Evolutionary conservation across 306 rosid genomes (phyloP).

Genomic region (Chamaecrista fasciculata): DNA sequence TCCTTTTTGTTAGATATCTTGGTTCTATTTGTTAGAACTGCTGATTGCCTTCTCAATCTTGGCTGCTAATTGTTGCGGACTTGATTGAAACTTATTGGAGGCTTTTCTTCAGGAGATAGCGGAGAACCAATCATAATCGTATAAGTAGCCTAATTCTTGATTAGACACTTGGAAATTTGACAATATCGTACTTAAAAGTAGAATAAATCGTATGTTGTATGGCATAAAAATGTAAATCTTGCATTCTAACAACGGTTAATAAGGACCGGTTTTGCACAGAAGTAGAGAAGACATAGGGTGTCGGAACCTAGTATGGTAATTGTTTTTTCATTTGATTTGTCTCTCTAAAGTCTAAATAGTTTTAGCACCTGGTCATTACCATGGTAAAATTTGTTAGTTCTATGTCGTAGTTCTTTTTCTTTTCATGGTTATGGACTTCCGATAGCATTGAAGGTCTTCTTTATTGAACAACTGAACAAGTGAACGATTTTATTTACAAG

Average conservation of each 20-base stretch:
- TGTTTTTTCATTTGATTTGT: conserved; percentile 24
- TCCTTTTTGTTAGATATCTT: too few relatives aligned
- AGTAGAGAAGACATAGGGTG: background rate
- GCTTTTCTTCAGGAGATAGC: conserved; percentile 41
- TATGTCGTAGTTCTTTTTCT: conserved; percentile 4
- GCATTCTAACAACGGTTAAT: conserved; percentile 2
- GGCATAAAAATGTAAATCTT: conserved; percentile 17
- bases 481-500: too few relatives aligned
- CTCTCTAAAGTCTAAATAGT: background rate
- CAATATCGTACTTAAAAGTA: background rate
- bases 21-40: background rate
- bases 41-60: conserved; percentile 8
- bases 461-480: too few relatives aligned
- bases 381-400: background rate
- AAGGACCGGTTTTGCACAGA: conserved; percentile 10
- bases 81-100: conserved; percentile 44
- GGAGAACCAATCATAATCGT: conserved; percentile 36
- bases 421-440: background rate
- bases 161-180: conserved; percentile 15
- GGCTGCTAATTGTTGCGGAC: conserved; percentile 1
- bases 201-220: background rate
- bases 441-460: too few relatives aligned
- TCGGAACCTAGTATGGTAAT: background rate
- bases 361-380: background rate
- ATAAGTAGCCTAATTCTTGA: conserved; percentile 36